Evolutionary conservation across 768 basidiomycete genomes (phyloP).

Genomic region (Russula lepida): DNA sequence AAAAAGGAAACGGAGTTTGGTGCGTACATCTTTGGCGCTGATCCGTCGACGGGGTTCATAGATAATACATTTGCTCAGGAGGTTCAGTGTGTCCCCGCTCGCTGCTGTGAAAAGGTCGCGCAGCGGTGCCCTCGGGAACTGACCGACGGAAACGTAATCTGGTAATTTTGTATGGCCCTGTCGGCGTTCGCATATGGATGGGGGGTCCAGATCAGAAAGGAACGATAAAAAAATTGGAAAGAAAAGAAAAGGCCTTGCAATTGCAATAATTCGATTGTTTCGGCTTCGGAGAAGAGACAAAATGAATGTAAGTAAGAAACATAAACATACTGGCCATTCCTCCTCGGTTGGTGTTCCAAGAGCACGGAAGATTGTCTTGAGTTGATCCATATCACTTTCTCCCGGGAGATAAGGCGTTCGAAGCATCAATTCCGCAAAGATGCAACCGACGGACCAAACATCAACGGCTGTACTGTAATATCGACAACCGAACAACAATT

Average conservation of each 20-base stretch:
- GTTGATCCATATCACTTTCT: constrained; percentile 93
- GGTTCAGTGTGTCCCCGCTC: constrained; percentile 73
- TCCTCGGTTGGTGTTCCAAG: constrained; percentile 94
- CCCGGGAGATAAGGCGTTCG: constrained; percentile 93
- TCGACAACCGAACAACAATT: constrained; percentile 83
- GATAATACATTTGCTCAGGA: constrained; percentile 68
- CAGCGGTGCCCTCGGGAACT: constrained; percentile 75
- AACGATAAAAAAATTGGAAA: no score
- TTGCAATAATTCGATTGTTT: neutral
- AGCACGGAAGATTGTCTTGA: constrained; percentile 90
- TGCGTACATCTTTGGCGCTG: constrained; percentile 63
- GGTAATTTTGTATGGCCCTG: constrained; percentile 89
- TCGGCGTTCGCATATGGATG: no score
- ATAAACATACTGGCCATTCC: constrained; percentile 80
- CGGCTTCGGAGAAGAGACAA: neutral
- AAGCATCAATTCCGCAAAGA: constrained; percentile 95
- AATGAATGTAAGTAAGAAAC: no score
- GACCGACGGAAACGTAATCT: constrained; percentile 80
- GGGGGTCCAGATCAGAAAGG: no score
- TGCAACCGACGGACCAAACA: constrained; percentile 96
- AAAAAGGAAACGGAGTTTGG: neutral
- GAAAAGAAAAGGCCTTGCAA: neutral
- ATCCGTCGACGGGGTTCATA: constrained; percentile 85
- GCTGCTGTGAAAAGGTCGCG: constrained; percentile 89
- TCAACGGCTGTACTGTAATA: constrained; percentile 91